Conservation (phyloP, 495 filamentous ascomycete species). For the Lasiosphaeriaceae sp. region DNA sequence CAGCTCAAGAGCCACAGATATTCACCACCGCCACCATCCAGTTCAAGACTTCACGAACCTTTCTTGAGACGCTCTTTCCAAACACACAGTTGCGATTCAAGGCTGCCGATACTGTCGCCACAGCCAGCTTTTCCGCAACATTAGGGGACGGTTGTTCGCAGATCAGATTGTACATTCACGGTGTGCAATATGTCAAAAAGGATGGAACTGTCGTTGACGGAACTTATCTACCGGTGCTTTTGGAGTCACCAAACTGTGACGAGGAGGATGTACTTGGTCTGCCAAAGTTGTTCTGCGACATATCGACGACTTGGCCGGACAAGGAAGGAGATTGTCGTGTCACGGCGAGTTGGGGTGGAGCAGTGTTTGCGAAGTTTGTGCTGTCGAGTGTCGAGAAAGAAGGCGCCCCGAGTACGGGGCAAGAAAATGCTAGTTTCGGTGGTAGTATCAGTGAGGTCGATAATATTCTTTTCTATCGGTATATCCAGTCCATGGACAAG, state of each 20-base stretch:
- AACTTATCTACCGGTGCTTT: slow-evolving; percentile 51
- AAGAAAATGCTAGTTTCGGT: too few relatives aligned
- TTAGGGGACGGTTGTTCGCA: slow-evolving; percentile 50
- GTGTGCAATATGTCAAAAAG: slow-evolving; percentile 49
- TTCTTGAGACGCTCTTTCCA: slow-evolving; percentile 55
- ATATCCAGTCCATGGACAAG: slow-evolving; percentile 44
- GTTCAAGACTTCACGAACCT: slow-evolving; percentile 55
- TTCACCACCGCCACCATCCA: slow-evolving; percentile 50
- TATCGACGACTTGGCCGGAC: slow-evolving; percentile 30
- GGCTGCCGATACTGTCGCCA: slow-evolving; percentile 44
- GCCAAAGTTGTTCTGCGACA: slow-evolving; percentile 50
- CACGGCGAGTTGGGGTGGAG: slow-evolving; percentile 46
- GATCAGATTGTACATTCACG: slow-evolving; percentile 55
- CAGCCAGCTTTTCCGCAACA: slow-evolving; percentile 48
- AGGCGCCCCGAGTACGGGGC: slow-evolving; percentile 22
- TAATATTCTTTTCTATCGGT: slow-evolving; percentile 41
- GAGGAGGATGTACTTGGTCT: slow-evolving; percentile 29
- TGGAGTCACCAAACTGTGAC: slow-evolving; percentile 52
- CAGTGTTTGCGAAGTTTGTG: slow-evolving; percentile 40
- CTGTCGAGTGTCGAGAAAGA: slow-evolving; percentile 35
- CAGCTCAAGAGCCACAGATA: too few relatives aligned
- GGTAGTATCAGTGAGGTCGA: slow-evolving; percentile 32
- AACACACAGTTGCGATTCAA: slow-evolving; percentile 41
- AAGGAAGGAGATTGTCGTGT: slow-evolving; percentile 35
- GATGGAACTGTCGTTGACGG: slow-evolving; percentile 46